These are phyloP conservation scores for Colletotrichum paranaense DNA, from an alignment of 2,329 filamentous ascomycete species.

Conservation along the genomic window DNA sequence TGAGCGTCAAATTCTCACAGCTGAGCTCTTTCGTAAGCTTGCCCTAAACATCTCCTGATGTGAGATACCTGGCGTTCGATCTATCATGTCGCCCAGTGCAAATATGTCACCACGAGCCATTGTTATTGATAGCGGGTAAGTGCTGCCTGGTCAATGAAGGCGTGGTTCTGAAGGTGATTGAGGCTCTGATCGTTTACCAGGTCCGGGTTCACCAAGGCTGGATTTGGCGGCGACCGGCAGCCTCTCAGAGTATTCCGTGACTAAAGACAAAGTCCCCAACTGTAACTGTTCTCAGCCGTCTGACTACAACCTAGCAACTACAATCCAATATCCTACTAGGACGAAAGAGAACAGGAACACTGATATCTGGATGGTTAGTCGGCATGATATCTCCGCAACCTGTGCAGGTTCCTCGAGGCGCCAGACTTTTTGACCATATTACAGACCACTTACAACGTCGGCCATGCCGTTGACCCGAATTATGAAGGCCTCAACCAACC, in stretches of 20 bases:
- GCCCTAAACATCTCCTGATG: too few species aligned
- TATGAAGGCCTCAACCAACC: not conserved
- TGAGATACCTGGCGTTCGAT: too few species aligned
- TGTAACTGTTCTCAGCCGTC: not conserved
- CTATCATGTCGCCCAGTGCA: too few species aligned
- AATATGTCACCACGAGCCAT: not conserved
- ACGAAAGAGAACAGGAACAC: not conserved
- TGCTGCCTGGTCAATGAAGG: not conserved
- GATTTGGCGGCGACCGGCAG: not conserved
- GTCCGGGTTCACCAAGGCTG: constrained; percentile 17
- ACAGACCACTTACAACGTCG: constrained; percentile 1
- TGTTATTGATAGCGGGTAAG: not conserved
- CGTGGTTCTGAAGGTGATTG: not conserved
- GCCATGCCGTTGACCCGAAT: not conserved
- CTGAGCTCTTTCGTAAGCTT: too few species aligned
- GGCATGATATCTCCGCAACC: too few species aligned
- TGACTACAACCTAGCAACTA: not conserved
- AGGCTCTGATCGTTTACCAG: not conserved
- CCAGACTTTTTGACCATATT: accelerated
- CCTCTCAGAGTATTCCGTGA: constrained; percentile 14
- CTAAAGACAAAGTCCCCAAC: not conserved
- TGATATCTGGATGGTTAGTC: not conserved
- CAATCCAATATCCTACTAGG: constrained; percentile 8
- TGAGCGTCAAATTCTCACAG: too few species aligned
- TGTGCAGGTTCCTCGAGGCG: too few species aligned